Evolutionary conservation across 495 filamentous ascomycete genomes (phyloP), one percentile per base, ranked within the genome.

Genomic region (Neurospora sp.): DNA sequence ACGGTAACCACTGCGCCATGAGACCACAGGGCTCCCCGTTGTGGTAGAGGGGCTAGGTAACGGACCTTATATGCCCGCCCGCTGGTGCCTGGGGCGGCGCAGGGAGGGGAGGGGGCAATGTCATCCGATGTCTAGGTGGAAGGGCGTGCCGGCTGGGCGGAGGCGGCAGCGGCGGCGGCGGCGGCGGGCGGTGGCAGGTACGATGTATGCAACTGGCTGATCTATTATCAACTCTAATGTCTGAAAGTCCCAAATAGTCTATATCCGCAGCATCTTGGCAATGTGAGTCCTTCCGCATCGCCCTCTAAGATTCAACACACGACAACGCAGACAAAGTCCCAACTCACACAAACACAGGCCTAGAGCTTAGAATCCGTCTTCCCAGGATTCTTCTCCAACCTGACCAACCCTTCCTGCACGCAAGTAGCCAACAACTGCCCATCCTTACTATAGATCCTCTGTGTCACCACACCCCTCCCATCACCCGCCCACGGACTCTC

Each of bases 401-500:
- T 62, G 0, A 62, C 54, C 54, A 62, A 35, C 54, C 54, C 91
- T 88, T 95, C 94, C 81, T 96, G 94, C 41, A 93, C 87, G 79
- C 93, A 96, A 39, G 88, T 93, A 44, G 96, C 96, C 76, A 99
- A 85, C 84, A 98, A 81, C 41, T 88, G 5, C 95, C 96, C 35
- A 76, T 97, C 91, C 78, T 87, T 89, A 54, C 90, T 89, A 87
- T 91, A 98, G 73, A 98, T 94, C 86, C 89, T 90, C 86, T 97
- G 94, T 76, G 88, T 88, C 41, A 94, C 95, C 74, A 98, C 84
- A 0, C 93, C 96, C 72, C 95, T 88, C 20, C 94, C 95, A 76
- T 97, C 93, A 16, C 93, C 94, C 20, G 91, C 88, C 96, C 96
- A 99, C n/a, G 95, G 93, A 73, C 89, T 94, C 82, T 93, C 89